Base-by-base conservation (phyloP, 2,329 filamentous ascomycete genomes). In the Falciphora oryzae region DNA sequence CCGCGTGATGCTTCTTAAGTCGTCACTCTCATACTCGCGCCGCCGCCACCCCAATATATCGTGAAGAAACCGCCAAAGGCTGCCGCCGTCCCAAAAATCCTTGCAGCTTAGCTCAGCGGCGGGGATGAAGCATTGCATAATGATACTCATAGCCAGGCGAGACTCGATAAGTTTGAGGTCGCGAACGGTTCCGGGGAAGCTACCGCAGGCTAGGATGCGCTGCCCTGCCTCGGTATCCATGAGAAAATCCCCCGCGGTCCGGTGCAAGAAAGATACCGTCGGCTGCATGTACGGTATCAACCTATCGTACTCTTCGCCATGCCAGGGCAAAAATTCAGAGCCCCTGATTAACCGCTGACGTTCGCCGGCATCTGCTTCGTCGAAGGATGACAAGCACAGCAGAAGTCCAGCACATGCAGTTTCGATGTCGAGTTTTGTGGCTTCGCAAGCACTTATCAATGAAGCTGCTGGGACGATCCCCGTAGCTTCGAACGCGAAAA, bases 211-310 rank as follows among this genome's bases (percentile, higher is more conserved):
- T 3, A 62, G 25, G n/a, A 62, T 35, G 27, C 32, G 32, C 35
- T 35, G 60, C 22, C 60, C 60, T 13, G 32, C 11, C 38, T 53
- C 60, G 1, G 60, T 62, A 27, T 62, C 25, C 11, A 28, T 13
- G 22, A 62, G 35, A n/a, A 62, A 62, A 35, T 62, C 60, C 10
- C 60, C 13, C 3, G 60, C 60, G 32, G 60, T 62, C 11, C 60
- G 60, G 44, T 62, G 38, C 32, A 62, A 10, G 28, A 62, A 62
- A 18, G 5, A 28, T 22, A 29, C 13, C 8, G n/a, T 16, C n/a
- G 14, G 1, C 14, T 18, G 18, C 11, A 62, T 28, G 25, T 62
- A 31, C 3, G 60, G 60, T n/a, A 35, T 44, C 4, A 62, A 35
- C 32, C 13, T 29, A 16, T n/a, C 35, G 35, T 38, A 62, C 60